Conservation (phyloP, 2,329 filamentous ascomycete genomes). For the Exophiala alcalophila region DNA sequence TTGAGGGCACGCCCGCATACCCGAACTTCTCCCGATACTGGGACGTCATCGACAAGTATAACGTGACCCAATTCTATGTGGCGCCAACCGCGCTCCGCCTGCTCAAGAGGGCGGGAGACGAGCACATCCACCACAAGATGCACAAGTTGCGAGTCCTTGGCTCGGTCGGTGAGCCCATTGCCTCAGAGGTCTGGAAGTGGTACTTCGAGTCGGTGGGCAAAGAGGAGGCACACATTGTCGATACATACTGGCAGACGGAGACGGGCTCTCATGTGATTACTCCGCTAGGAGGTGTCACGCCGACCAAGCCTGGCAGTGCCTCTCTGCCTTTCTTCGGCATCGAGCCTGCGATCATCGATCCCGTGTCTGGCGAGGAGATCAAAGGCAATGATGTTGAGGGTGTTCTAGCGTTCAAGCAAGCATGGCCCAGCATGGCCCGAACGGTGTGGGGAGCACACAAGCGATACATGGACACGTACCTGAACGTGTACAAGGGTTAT, state of each 20-base stretch:
- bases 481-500: slow-evolving; percentile 97
- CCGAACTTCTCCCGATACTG: slow-evolving; percentile 98
- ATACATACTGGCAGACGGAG: slow-evolving; percentile 99
- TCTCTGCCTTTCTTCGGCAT: slow-evolving; percentile 98
- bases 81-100: slow-evolving; percentile 89
- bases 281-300: slow-evolving; percentile 85
- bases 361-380: slow-evolving; percentile 89
- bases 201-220: slow-evolving; percentile 94
- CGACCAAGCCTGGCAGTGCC: slow-evolving; percentile 93
- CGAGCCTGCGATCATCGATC: slow-evolving; percentile 95
- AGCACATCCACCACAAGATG: slow-evolving; percentile 88
- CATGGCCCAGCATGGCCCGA: slow-evolving; percentile 97
- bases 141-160: slow-evolving; percentile 84
- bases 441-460: slow-evolving; percentile 98
- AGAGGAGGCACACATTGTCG: slow-evolving; percentile 87
- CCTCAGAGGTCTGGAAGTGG: slow-evolving; percentile 99
- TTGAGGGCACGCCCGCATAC: slow-evolving; percentile 96
- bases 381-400: slow-evolving; percentile 96
- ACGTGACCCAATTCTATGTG: slow-evolving; percentile 97
- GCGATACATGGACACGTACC: slow-evolving; percentile 97
- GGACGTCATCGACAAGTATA: slow-evolving; percentile 95
- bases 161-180: slow-evolving; percentile 95
- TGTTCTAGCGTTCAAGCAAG: slow-evolving; percentile 92
- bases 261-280: slow-evolving; percentile 96
- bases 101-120: slow-evolving; percentile 90